phyloP scores from a whole-genome alignment of 202 grass and related monocot genomes.

The Musa balbisiana region DNA sequence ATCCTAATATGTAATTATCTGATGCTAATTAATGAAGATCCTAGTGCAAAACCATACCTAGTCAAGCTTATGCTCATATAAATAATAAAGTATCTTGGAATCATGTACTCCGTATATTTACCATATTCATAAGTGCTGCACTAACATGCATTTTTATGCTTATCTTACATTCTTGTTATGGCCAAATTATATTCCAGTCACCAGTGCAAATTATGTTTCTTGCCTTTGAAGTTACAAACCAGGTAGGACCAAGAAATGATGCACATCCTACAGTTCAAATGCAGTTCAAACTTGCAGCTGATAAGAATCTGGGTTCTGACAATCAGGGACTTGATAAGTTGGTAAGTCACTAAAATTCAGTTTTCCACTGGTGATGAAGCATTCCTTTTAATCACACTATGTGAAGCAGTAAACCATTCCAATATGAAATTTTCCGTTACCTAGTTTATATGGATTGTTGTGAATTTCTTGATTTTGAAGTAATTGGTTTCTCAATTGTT shows the following conservation, averaged over 20 bases:
- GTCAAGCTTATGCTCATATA: too few species aligned
- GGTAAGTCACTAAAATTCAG: conserved; percentile 32
- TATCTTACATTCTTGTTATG: conserved; percentile 3
- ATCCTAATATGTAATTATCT: too few species aligned
- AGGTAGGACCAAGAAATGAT: conserved; percentile 40
- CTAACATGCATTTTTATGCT: background rate
- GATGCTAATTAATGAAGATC: too few species aligned
- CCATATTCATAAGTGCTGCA: background rate
- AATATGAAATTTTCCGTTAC: too few species aligned
- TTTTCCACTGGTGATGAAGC: conserved; percentile 9
- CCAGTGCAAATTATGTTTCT: conserved; percentile 35
- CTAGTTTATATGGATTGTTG: too few species aligned
- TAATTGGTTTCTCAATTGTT: background rate
- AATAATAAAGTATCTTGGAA: too few species aligned
- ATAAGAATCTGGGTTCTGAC: conserved; percentile 24
- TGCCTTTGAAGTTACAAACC: conserved; percentile 35
- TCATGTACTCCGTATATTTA: background rate
- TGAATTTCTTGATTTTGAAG: too few species aligned
- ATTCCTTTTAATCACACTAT: background rate
- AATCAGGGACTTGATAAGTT: conserved; percentile 31
- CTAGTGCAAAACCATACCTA: too few species aligned
- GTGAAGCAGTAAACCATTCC: too few species aligned
- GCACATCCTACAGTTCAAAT: conserved; percentile 35
- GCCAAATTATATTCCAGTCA: conserved; percentile 10
- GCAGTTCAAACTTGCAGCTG: conserved; percentile 44